A percentile compares a stretch with the other conserved stretches of the same genome.
Conservation (phyloP, 2,329 filamentous ascomycete species). For the Dichotomopilus funicola region DNA sequence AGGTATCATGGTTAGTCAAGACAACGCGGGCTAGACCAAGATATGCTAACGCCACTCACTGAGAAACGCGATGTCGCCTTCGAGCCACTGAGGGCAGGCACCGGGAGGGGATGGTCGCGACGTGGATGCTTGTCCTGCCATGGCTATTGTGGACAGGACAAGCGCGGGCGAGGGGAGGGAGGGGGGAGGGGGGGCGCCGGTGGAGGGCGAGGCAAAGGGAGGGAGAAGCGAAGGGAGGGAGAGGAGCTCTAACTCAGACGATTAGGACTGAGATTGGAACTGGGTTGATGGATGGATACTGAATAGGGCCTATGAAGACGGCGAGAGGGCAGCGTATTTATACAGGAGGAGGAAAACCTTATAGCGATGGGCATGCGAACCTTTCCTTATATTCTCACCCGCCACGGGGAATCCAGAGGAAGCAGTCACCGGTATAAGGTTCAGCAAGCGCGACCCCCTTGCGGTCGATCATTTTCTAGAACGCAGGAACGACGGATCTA, state of each 20-base stretch:
- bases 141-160: neutral
- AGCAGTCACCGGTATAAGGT: no score
- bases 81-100: neutral
- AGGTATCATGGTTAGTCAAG: neutral
- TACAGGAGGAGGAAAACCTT: no score
- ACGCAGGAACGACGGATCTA: no score
- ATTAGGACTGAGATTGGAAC: neutral
- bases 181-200: neutral
- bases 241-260: neutral
- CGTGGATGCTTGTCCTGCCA: neutral
- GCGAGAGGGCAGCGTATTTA: no score
- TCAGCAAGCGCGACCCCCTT: no score
- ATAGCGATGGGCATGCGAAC: no score
- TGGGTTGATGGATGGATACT: neutral
- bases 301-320: no score
- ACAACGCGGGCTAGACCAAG: neutral
- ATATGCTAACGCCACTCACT: neutral
- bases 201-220: neutral
- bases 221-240: neutral
- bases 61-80: neutral
- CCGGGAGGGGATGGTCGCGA: neutral
- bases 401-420: no score
- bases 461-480: no score
- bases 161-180: neutral
- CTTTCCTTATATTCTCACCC: no score